Base-by-base conservation (phyloP, 2,329 filamentous ascomycete species). In the Akanthomyces dipterigenus region DNA sequence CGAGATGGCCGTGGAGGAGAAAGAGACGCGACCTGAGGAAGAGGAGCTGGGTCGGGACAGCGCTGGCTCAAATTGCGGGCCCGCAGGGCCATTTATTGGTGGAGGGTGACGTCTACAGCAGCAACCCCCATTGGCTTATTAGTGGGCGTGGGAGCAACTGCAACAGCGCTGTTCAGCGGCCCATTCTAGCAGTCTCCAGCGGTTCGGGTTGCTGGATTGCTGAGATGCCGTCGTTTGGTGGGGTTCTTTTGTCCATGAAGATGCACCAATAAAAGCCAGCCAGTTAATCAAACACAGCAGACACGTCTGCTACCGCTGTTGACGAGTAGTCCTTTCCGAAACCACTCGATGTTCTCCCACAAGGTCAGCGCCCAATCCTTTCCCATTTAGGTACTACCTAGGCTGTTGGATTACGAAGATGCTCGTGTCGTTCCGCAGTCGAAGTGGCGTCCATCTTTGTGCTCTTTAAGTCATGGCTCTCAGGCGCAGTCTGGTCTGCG, bases 1-100 rank as follows among this genome's bases (percentile, higher is more conserved):
- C 49, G 31, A 61, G 45, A 54, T 54, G 58, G 43, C 49, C 28
- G 43, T 61, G 50, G 58, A 55, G 31, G 58, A 61, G 49, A 48
- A 55, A 40, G 40, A 55, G 31, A 51, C 56, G 56, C 58, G 50
- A 60, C 56, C 42, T 20, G 55, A 50, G 48, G 56, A 60, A 26
- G 57, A 61, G 46, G 58, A 45, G 57, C 40, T 60, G 57, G 42
- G 49, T 28, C 48, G 20, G 46, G 48, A 60, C 20, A 40, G 38
- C 40, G 40, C 57, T 60, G 57, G 48, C 38, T 43, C 22, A 43
- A 53, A 60, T 60, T 60, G 56, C 56, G 48, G 56, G 48, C 48
- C 38, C 7, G 48, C 48, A 51, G 56, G 46, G 28, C 31, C 38
- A 45, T 55, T 48, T 24, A 16, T 31, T 58, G 45, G 45, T 20